Percentiles rank a stretch among this genome's conserved stretches.
phyloP scores from a whole-genome alignment of 176 grass and related monocot species.

The Cenchrus americanus region DNA sequence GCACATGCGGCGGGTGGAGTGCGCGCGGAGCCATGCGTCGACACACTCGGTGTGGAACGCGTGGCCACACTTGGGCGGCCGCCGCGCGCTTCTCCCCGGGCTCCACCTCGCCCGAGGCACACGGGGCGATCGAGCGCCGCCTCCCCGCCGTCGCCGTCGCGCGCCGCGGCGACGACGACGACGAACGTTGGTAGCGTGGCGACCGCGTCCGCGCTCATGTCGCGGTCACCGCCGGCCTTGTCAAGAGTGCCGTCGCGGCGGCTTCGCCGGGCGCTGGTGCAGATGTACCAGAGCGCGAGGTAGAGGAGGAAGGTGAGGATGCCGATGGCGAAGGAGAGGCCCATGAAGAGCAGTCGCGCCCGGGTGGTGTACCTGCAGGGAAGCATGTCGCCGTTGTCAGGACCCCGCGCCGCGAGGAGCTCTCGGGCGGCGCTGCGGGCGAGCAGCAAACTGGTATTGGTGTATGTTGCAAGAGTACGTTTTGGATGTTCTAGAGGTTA shows the following conservation, averaged over 20 bases:
- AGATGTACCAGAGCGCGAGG: conserved; percentile 63
- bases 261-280: conserved; percentile 15
- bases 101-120: conserved; percentile 63
- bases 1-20: conserved; percentile 71
- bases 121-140: conserved; percentile 51
- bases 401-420: too few species aligned
- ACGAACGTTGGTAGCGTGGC: conserved; percentile 52
- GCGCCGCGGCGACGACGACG: not conserved
- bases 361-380: conserved; percentile 50
- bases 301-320: conserved; percentile 66
- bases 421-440: too few species aligned
- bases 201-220: conserved; percentile 47
- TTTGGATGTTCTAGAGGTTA: too few species aligned
- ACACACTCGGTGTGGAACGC: conserved; percentile 75
- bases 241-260: fast-evolving
- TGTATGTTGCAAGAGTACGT: too few species aligned
- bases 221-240: not conserved
- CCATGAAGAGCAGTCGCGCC: conserved; percentile 62
- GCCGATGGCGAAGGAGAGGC: conserved; percentile 75
- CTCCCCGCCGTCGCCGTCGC: not conserved
- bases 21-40: conserved; percentile 63
- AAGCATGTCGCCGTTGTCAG: too few species aligned
- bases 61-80: conserved; percentile 65
- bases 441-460: too few species aligned
- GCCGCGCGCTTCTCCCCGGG: conserved; percentile 59